Evolutionary conservation across 2,329 filamentous ascomycete species (phyloP).

Genomic region (Xenosphaeropsis pyriputrescens): DNA sequence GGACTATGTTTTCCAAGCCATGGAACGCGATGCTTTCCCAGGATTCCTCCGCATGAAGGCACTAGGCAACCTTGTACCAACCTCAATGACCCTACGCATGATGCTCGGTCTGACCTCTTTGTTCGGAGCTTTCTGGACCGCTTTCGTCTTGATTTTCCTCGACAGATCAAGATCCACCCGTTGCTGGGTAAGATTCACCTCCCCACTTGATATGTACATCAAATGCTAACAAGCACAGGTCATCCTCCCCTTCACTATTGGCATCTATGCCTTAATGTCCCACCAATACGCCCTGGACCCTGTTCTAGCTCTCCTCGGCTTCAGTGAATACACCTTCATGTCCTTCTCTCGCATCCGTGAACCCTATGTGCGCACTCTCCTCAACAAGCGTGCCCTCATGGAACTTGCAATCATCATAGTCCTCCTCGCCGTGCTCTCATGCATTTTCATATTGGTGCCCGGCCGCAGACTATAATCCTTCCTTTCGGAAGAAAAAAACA

Average conservation of each 20-base stretch:
- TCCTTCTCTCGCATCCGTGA: conserved; percentile 80
- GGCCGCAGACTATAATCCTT: conserved; percentile 56
- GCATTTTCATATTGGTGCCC: conserved; percentile 90
- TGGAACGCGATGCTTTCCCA: conserved; percentile 98
- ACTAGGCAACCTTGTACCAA: conserved; percentile 84
- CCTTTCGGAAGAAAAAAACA: background rate
- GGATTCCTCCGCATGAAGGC: conserved; percentile 93
- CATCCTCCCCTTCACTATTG: conserved; percentile 83
- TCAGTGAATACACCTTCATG: conserved; percentile 94
- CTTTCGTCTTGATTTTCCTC: conserved; percentile 85
- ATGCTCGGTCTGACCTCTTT: conserved; percentile 75
- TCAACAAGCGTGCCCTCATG: conserved; percentile 72
- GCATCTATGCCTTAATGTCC: conserved; percentile 75
- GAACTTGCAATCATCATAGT: conserved; percentile 63
- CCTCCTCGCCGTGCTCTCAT: conserved; percentile 67
- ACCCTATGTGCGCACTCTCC: conserved; percentile 75
- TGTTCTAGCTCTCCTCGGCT: conserved; percentile 72
- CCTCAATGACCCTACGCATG: conserved; percentile 73
- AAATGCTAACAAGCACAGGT: conserved; percentile 25
- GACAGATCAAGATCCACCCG: conserved; percentile 59
- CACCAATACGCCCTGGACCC: conserved; percentile 96
- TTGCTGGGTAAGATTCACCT: conserved; percentile 56
- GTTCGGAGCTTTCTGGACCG: conserved; percentile 89
- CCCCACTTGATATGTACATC: conserved; percentile 7
- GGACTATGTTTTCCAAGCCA: conserved; percentile 98